Evolutionary conservation across 306 rosid genomes (phyloP).

Genomic region (Prunus mume): DNA sequence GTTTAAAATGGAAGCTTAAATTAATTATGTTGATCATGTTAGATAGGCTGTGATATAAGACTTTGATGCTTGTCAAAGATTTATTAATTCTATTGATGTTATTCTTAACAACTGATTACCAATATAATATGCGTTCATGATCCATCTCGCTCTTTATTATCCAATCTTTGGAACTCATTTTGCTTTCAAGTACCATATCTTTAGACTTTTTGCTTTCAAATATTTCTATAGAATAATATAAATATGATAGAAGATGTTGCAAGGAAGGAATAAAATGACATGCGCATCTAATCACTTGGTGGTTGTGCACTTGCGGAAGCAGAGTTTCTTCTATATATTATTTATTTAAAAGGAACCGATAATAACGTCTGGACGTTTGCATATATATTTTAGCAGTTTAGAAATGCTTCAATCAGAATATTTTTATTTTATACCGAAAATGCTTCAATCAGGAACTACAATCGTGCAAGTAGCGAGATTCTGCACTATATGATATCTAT

Average conservation of each 20-base stretch:
- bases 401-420: background rate
- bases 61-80: background rate
- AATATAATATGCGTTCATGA: background rate
- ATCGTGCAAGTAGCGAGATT: slow-evolving; percentile 8
- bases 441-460: background rate
- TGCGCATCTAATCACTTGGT: background rate
- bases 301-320: slow-evolving; percentile 5
- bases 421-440: background rate
- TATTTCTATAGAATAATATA: no score
- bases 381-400: background rate
- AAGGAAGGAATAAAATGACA: no score
- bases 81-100: background rate
- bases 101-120: slow-evolving; percentile 7
- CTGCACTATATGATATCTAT: background rate
- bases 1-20: slow-evolving; percentile 8
- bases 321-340: background rate
- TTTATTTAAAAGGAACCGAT: background rate
- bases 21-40: slow-evolving; percentile 18
- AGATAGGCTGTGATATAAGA: slow-evolving; percentile 12
- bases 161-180: no score
- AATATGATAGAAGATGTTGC: no score
- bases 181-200: no score
- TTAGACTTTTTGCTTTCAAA: no score
- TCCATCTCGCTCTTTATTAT: no score
- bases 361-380: no score